Evolutionary conservation across 2,329 filamentous ascomycete species (phyloP), one percentile per base, ranked within the genome.

Genomic region (Capronia coronata): DNA sequence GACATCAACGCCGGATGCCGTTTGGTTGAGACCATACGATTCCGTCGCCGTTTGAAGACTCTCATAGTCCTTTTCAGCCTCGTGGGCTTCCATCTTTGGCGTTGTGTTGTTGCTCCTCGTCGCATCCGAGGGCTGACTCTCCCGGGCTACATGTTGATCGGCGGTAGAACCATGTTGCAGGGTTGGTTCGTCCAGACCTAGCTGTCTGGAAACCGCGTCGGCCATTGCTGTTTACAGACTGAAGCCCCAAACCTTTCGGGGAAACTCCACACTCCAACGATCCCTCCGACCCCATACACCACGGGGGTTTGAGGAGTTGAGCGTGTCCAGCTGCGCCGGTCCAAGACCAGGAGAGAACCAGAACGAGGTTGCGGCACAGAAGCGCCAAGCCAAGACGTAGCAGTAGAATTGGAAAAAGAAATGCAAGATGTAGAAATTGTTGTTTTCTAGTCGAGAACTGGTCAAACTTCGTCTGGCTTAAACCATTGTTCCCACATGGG

Each of bases 1-100:
- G 64, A 76, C 60, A 66, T 71, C 59, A 63, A 74, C 64, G 56
- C 74, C 62, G 61, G 60, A 58, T 55, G 65, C 56, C 22, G 63
- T 60, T 8, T 62, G 64, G 2, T 64, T 59, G 19, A 67, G 51
- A 5, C 63, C 65, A 38, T 65, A 61, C 2, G 63, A 61, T 38
- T 68, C 65, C 16, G 60, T 47, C 3, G 47, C 49, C 21, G 44
- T 51, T 14, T 48, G 47, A 29, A 48, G 14, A 25, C 43, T 46
- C 34, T 56, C 48, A 19, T 52, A 48, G 35, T 43, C 13, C 30
- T 47, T 37, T 37, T 37, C 34, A 11, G 9, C n/a, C n/a, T 11
- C 4, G 7, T 4, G 30, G 29, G 27, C 47, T 22, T 46, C 22
- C 49, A 35, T 37, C 21, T 49, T 32, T 18, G n/a, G 16, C 23